phyloP scores from a whole-genome alignment of 1,284 basidiomycete genomes.

The Tilletia horrida region DNA sequence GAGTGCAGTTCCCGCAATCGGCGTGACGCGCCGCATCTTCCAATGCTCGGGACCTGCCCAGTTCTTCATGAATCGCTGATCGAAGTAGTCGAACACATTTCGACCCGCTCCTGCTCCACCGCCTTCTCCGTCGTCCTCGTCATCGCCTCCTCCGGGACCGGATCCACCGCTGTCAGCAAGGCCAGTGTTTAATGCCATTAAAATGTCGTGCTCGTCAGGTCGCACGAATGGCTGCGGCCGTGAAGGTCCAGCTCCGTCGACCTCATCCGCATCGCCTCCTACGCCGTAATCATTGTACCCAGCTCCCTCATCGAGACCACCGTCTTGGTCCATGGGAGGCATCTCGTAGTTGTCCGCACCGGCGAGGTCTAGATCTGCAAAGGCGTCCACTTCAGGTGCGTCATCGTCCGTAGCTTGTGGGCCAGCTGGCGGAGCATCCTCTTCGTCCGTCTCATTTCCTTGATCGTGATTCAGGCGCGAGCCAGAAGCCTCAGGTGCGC shows the following conservation, averaged over 20 bases:
- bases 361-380: constrained; percentile 19
- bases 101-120: constrained; percentile 26
- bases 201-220: constrained; percentile 65
- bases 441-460: constrained; percentile 55
- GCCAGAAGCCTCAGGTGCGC: constrained; percentile 24
- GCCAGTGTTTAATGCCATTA: constrained; percentile 68
- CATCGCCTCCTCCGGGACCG: constrained; percentile 59
- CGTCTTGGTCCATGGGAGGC: constrained; percentile 29
- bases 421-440: background rate
- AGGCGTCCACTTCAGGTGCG: constrained; percentile 52
- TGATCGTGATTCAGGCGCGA: constrained; percentile 22
- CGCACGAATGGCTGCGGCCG: background rate
- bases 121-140: background rate
- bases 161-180: constrained; percentile 47
- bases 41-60: constrained; percentile 99
- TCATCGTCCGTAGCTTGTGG: constrained; percentile 55
- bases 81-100: constrained; percentile 79
- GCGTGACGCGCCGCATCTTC: constrained; percentile 64
- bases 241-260: constrained; percentile 62
- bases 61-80: constrained; percentile 81
- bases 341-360: constrained; percentile 19
- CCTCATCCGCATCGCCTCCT: constrained; percentile 75
- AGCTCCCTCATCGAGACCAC: constrained; percentile 55
- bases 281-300: constrained; percentile 55
- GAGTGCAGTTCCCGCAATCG: background rate